These are phyloP conservation scores for Talaromyces nanjingensis DNA, from an alignment of 495 filamentous ascomycete genomes.

Conservation along the genomic window DNA sequence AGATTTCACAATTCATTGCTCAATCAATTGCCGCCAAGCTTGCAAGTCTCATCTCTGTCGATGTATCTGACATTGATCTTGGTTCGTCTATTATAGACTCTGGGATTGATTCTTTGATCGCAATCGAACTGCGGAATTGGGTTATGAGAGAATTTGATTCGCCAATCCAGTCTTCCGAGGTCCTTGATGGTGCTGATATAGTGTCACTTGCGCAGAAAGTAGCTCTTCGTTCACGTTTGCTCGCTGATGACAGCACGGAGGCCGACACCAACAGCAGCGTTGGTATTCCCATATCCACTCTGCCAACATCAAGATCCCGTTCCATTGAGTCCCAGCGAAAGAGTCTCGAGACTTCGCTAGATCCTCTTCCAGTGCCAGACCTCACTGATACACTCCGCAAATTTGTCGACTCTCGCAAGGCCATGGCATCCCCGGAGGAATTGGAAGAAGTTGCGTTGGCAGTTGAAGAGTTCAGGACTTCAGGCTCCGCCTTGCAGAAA, in stretches of 20 bases:
- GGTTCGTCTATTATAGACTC: slow-evolving; percentile 34
- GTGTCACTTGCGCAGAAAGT: not conserved
- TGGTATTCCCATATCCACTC: too few species aligned
- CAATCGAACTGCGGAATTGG: slow-evolving; percentile 51
- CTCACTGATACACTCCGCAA: not conserved
- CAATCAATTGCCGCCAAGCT: slow-evolving; percentile 21
- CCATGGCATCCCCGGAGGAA: not conserved
- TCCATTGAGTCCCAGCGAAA: too few species aligned
- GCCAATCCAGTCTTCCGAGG: slow-evolving; percentile 35
- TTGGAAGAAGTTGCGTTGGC: not conserved
- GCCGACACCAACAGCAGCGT: not conserved
- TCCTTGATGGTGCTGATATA: slow-evolving; percentile 17
- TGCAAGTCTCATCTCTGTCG: slow-evolving; percentile 30
- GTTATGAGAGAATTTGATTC: slow-evolving; percentile 37
- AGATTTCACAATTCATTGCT: slow-evolving; percentile 15
- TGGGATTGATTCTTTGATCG: slow-evolving; percentile 48
- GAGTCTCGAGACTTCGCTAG: too few species aligned
- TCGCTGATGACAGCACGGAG: not conserved
- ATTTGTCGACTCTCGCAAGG: not conserved
- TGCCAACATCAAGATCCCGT: too few species aligned
- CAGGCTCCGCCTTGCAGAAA: not conserved
- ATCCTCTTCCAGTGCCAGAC: not conserved
- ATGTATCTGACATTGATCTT: slow-evolving; percentile 31
- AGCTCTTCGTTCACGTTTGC: not conserved
- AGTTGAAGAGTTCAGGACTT: not conserved